A percentile compares a stretch with the other conserved stretches of the same genome.
These are phyloP conservation scores for Talinum fruticosum DNA, from an alignment of 148 eudicot genomes.

Conservation along the genomic window DNA sequence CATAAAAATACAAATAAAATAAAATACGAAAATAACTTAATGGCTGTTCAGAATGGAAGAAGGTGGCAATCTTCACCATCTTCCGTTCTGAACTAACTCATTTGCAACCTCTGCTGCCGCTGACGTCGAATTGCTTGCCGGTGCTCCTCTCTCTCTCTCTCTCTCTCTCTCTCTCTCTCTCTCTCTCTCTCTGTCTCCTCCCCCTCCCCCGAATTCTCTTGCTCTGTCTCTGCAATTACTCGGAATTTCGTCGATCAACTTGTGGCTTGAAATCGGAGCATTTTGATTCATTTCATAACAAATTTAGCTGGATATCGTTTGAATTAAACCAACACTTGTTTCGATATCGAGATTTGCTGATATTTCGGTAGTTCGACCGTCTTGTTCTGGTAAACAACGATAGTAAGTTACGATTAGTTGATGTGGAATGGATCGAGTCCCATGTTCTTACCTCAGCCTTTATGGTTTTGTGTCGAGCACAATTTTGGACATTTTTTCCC, in stretches of 20 bases:
- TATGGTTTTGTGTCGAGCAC: neutral
- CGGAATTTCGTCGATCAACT: neutral
- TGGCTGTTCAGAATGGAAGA: too few relatives aligned
- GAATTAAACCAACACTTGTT: neutral
- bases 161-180: too few relatives aligned
- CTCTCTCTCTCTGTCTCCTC: too few relatives aligned
- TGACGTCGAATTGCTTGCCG: neutral
- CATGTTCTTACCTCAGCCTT: neutral
- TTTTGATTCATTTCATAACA: neutral
- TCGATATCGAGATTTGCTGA: neutral
- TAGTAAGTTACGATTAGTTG: neutral
- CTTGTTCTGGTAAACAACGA: neutral
- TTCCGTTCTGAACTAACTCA: neutral
- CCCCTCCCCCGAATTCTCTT: neutral
- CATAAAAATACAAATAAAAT: too few relatives aligned
- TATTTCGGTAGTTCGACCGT: neutral
- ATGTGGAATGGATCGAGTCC: neutral
- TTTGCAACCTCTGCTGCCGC: neutral
- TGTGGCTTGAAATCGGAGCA: neutral
- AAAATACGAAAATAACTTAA: too few relatives aligned
- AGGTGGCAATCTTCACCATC: too few relatives aligned
- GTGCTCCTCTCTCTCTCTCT: neutral
- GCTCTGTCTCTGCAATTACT: neutral
- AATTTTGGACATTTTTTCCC: neutral
- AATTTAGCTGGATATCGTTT: neutral